Evolutionary conservation across 176 grass and related monocot species (phyloP), one percentile per base, ranked within the genome.

Genomic region (Metroxylon sagu): DNA sequence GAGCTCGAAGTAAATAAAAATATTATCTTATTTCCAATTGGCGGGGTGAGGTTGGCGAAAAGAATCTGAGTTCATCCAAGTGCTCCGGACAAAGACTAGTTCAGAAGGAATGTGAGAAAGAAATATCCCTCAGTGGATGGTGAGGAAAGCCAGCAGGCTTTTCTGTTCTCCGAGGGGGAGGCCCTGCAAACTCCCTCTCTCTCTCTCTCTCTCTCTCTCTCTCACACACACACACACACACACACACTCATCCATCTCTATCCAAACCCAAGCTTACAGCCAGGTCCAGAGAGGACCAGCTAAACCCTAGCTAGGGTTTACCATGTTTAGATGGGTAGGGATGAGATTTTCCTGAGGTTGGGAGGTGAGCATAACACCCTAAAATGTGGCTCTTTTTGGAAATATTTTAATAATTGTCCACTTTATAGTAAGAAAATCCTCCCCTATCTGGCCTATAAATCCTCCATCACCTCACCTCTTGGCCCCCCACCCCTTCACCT

Each of bases 41-140:
- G 72, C 72, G 77, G 76, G 66, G 65, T 48, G 57, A 57, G 73
- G 65, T 63, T 71, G 88, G 72, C 66, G 83, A 72, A 62, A 80
- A 77, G 81, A 89, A 95, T 89, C 89, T 82, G 78, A 65, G 71
- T 58, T 64, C 67, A 80, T 89, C 85, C 85, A 95, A 89, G 68
- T 70, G 82, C 89, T 74, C 72, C 81, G 69, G 89, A 95, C 89
- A 95, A 93, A 79, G 60, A 43, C 81, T 71, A 85, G 64, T 76
- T 76, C 84, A 57, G 57, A 79, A 64, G 65, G 59, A 72, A 68
- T 70, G 82, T 53, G 66, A 61, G 71, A 77, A 71, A 68, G 54
- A 61, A 70, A 4, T 21, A 64, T 30, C 48, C 56, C 53, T 25
- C 29, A 16, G 49, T 52, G 26, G 48, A 16, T 51, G 15, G 57